Evolutionary conservation across 2,329 filamentous ascomycete species (phyloP).

Genomic region (Calonectria fujianensis): DNA sequence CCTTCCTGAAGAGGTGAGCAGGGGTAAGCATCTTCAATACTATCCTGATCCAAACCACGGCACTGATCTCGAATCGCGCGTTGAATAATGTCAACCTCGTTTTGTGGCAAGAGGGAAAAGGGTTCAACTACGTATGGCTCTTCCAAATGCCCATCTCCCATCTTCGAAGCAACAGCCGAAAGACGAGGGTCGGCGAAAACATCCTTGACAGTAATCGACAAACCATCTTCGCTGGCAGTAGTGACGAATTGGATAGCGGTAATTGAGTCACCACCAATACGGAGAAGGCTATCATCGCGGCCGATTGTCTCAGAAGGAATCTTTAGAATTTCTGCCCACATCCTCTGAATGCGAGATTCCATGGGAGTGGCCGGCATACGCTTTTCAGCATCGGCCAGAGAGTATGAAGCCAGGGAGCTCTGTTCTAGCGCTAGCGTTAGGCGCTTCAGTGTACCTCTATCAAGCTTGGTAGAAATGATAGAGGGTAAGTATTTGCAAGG

Average conservation of each 20-base stretch:
- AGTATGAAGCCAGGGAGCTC: slow-evolving; percentile 38
- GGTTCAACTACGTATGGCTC: not conserved
- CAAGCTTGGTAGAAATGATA: slow-evolving; percentile 40
- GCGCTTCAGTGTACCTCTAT: slow-evolving; percentile 32
- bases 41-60: not conserved
- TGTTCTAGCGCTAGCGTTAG: slow-evolving; percentile 30
- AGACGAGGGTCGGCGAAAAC: slow-evolving; percentile 30
- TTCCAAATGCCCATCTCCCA: not conserved
- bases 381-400: slow-evolving; percentile 22
- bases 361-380: slow-evolving; percentile 7
- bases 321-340: slow-evolving; percentile 57
- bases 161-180: slow-evolving; percentile 6
- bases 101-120: not conserved
- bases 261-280: slow-evolving; percentile 35
- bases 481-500: slow-evolving; percentile 7
- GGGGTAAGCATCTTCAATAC: slow-evolving; percentile 24
- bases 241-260: slow-evolving; percentile 50
- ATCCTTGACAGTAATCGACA: slow-evolving; percentile 28
- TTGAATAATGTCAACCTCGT: not conserved
- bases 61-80: slow-evolving; percentile 23
- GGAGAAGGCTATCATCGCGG: slow-evolving; percentile 17
- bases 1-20: slow-evolving; percentile 28
- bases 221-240: slow-evolving; percentile 4
- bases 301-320: slow-evolving; percentile 56
- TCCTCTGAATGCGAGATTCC: slow-evolving; percentile 49